These are phyloP conservation scores for Oenanthe sinensis DNA, from an alignment of 129 eudicot genomes.

Conservation along the genomic window DNA sequence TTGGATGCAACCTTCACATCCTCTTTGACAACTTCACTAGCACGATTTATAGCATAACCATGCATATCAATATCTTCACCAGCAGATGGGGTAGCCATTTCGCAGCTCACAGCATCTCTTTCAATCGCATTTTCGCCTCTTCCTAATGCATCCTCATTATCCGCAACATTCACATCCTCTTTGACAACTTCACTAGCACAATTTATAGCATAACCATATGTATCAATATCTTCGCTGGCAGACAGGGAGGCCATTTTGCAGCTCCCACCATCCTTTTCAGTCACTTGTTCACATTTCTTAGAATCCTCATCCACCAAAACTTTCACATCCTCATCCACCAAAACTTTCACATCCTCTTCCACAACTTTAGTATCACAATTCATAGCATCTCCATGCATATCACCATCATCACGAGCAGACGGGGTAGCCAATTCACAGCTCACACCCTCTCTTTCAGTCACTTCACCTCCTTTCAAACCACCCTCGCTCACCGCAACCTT, in stretches of 20 bases:
- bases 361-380: neutral
- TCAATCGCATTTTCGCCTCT: neutral
- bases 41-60: neutral
- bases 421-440: neutral
- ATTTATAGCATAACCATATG: neutral
- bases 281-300: neutral
- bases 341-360: neutral
- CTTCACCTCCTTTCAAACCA: conserved; percentile 5
- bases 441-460: conserved; percentile 14
- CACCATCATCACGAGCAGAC: neutral
- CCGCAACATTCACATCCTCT: neutral
- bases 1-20: neutral
- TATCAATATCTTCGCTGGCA: neutral
- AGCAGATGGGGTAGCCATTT: neutral
- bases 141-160: neutral
- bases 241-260: neutral
- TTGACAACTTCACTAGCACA: neutral
- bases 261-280: conserved; percentile 9
- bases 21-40: conserved; percentile 1
- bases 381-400: neutral
- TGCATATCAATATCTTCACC: neutral
- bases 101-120: conserved; percentile 7
- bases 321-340: neutral
- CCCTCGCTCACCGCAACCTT: neutral
- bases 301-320: neutral